Percentiles rank a stretch among this genome's conserved stretches.
These are phyloP conservation scores for Opeltia flavorubescens DNA, from an alignment of 495 filamentous ascomycete genomes.

Conservation along the genomic window DNA sequence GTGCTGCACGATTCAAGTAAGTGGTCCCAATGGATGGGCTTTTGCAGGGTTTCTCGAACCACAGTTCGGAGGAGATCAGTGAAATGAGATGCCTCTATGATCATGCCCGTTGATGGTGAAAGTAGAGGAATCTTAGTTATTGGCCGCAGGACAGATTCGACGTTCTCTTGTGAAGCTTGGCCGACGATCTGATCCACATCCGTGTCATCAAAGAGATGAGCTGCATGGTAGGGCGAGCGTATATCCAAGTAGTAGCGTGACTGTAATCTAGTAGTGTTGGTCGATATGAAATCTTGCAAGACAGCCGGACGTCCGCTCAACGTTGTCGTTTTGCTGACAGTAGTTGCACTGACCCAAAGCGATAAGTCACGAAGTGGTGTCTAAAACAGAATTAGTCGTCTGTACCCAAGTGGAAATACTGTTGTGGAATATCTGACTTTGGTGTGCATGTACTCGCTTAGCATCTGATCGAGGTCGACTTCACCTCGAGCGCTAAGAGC, in stretches of 20 bases:
- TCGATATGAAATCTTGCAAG: not conserved
- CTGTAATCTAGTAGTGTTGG: not conserved
- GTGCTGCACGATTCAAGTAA: constrained; percentile 17
- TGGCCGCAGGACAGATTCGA: constrained; percentile 20
- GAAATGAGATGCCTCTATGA: constrained; percentile 25
- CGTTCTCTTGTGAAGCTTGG: constrained; percentile 14
- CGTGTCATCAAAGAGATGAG: constrained; percentile 46
- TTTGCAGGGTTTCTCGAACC: constrained; percentile 35
- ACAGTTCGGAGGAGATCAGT: constrained; percentile 28
- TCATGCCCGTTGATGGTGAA: constrained; percentile 34
- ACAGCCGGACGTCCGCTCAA: not conserved
- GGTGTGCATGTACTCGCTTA: not conserved
- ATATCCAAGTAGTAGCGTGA: not conserved
- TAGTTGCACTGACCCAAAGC: not conserved
- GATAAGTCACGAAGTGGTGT: not conserved
- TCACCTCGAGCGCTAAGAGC: constrained; percentile 28
- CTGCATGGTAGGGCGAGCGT: constrained; percentile 53
- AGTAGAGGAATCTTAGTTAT: constrained; percentile 34
- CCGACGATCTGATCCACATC: constrained; percentile 49
- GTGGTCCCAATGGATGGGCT: constrained; percentile 33
- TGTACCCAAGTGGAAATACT: not conserved
- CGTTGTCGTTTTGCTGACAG: not conserved
- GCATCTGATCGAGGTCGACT: not conserved
- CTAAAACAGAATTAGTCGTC: not conserved
- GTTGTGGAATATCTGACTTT: not conserved